Percentiles rank a stretch among this genome's conserved stretches.
These are phyloP conservation scores for Aspergillus bombycis DNA, from an alignment of 2,329 filamentous ascomycete genomes.

Conservation along the genomic window DNA sequence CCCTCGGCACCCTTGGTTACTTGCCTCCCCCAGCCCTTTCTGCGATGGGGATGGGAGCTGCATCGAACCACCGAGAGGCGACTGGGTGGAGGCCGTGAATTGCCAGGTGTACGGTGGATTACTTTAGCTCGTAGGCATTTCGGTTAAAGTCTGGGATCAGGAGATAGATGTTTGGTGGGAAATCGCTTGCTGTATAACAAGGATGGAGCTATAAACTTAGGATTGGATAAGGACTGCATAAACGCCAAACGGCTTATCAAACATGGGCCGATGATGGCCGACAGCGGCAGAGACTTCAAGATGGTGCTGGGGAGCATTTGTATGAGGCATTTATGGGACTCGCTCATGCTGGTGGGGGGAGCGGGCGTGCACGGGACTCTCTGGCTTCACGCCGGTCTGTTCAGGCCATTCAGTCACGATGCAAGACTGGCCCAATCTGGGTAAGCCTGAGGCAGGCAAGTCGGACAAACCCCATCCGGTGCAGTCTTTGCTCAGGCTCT, in stretches of 20 bases:
- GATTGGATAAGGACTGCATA: conserved; percentile 3
- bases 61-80: conserved; percentile 2
- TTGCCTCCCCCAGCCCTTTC: conserved; percentile 6
- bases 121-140: conserved; percentile 1
- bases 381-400: not conserved
- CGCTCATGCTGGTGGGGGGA: not conserved
- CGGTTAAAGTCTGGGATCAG: conserved; percentile 3
- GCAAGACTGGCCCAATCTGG: conserved; percentile 9
- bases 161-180: not conserved
- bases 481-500: not conserved
- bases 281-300: not conserved
- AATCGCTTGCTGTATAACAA: not conserved
- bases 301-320: conserved; percentile 10
- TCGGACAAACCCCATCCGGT: conserved; percentile 3
- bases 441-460: conserved; percentile 13
- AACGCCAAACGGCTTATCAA: conserved; percentile 3
- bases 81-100: conserved; percentile 14
- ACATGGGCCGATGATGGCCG: conserved; percentile 10
- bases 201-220: not conserved
- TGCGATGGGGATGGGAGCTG: not conserved
- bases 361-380: conserved; percentile 6
- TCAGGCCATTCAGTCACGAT: conserved; percentile 3
- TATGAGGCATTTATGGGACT: conserved; percentile 28
- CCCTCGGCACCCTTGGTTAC: not conserved
- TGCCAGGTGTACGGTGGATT: conserved; percentile 14